Conservation (phyloP, 768 basidiomycete species). For the Trametes cinnabarina region DNA sequence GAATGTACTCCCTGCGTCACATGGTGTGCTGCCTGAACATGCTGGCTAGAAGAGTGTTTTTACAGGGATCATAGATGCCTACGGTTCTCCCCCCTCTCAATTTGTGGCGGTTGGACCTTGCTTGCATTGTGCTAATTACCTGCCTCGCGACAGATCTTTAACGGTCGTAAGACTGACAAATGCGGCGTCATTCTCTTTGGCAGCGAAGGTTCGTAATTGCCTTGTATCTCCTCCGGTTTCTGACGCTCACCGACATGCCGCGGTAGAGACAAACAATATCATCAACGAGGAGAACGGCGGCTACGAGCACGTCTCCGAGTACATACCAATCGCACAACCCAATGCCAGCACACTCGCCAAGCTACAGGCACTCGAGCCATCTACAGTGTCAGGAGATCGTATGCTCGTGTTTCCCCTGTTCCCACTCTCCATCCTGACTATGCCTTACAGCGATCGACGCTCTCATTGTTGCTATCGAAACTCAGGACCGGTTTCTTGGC, state of each 20-base stretch:
- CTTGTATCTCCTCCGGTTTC: background rate
- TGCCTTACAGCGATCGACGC: slow-evolving; percentile 70
- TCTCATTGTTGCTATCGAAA: slow-evolving; percentile 82
- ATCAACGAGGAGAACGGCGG: slow-evolving; percentile 60
- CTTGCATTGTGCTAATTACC: background rate
- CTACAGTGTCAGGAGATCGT: slow-evolving; percentile 65
- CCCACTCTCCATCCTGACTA: background rate
- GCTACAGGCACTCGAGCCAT: slow-evolving; percentile 57
- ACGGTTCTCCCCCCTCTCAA: too few relatives aligned
- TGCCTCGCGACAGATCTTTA: slow-evolving; percentile 63
- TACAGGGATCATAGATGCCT: too few relatives aligned
- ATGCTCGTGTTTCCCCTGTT: slow-evolving; percentile 28
- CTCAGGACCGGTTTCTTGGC: slow-evolving; percentile 63
- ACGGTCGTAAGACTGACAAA: slow-evolving; percentile 90
- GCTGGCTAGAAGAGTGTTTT: too few relatives aligned
- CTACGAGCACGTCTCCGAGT: slow-evolving; percentile 73
- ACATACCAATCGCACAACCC: slow-evolving; percentile 65
- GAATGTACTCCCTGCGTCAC: too few relatives aligned
- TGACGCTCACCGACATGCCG: background rate
- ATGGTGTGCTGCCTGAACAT: too few relatives aligned
- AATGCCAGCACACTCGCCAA: slow-evolving; percentile 65
- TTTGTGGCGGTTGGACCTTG: too few relatives aligned
- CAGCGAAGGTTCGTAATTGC: slow-evolving; percentile 59
- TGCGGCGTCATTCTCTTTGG: slow-evolving; percentile 90
- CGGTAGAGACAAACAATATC: slow-evolving; percentile 61